phyloP scores from a whole-genome alignment of 352 stramenopile genomes.

The Phytophthora parvispora region DNA sequence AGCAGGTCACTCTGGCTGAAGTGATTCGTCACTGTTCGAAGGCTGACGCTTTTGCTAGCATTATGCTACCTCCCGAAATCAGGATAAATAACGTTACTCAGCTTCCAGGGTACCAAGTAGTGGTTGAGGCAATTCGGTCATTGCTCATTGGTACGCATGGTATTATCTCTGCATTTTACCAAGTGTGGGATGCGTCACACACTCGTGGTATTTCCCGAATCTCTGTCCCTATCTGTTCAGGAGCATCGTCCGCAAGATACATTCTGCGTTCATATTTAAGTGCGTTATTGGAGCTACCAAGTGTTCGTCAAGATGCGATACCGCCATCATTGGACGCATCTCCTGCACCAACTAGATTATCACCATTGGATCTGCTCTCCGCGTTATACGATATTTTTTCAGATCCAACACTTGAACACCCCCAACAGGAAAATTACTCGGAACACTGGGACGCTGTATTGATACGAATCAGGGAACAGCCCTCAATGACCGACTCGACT shows the following conservation, averaged over 20 bases:
- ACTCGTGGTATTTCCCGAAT: background rate
- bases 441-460: constrained; percentile 38
- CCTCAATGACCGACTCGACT: background rate
- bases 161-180: constrained; percentile 30
- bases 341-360: background rate
- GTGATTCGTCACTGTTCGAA: constrained; percentile 46
- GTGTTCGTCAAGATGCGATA: background rate
- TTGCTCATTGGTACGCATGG: constrained; percentile 11
- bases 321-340: background rate
- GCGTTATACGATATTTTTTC: constrained; percentile 39
- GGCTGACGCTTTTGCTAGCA: constrained; percentile 38
- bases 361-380: constrained; percentile 26
- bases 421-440: constrained; percentile 11
- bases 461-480: background rate
- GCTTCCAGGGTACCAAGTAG: constrained; percentile 37
- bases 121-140: constrained; percentile 25
- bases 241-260: constrained; percentile 13
- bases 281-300: constrained; percentile 17
- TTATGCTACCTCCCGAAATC: background rate
- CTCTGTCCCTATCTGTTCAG: background rate
- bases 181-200: constrained; percentile 14
- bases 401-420: background rate
- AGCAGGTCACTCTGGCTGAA: constrained; percentile 25
- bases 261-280: constrained; percentile 40
- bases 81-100: constrained; percentile 2